Percentiles rank a stretch among this genome's conserved stretches.
Conservation (phyloP, 2,329 filamentous ascomycete species). For the Rhinocladiella similis region DNA sequence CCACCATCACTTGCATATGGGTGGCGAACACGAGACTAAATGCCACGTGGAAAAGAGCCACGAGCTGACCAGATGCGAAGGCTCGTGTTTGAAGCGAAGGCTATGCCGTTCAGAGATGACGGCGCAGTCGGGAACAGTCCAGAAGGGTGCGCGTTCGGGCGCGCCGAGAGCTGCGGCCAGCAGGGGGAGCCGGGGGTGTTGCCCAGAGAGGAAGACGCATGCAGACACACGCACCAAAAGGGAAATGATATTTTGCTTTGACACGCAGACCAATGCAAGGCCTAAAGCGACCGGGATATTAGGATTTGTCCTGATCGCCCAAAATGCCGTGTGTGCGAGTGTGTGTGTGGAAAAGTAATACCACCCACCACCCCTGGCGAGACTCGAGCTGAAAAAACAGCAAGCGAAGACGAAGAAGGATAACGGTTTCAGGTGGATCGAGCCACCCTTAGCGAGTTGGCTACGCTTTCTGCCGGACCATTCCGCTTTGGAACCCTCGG, state of each 20-base stretch:
- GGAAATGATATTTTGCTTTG: slow-evolving; percentile 1
- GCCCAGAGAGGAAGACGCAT: slow-evolving; percentile 15
- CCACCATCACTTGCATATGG: slow-evolving; percentile 19
- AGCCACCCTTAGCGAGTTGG: neutral
- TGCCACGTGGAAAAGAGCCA: slow-evolving; percentile 19
- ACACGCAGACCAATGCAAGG: neutral
- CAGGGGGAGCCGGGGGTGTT: slow-evolving; percentile 7
- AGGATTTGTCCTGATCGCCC: neutral
- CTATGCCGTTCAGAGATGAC: slow-evolving; percentile 8
- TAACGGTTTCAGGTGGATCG: slow-evolving; percentile 9
- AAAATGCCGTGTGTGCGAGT: neutral
- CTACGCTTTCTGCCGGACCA: neutral
- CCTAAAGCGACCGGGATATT: neutral
- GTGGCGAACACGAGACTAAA: slow-evolving; percentile 5
- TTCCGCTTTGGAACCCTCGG: neutral
- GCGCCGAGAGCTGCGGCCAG: slow-evolving; percentile 6
- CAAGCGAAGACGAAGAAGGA: slow-evolving; percentile 11
- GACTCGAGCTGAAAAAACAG: neutral
- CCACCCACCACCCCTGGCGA: neutral
- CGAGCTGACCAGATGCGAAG: slow-evolving; percentile 3
- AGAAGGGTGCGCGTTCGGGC: slow-evolving; percentile 9
- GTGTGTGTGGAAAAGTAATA: neutral
- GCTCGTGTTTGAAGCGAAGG: slow-evolving; percentile 6
- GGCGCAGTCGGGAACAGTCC: neutral
- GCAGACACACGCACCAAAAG: slow-evolving; percentile 7